Conservation (phyloP, 192 early-diverging fungal species). For the Gonapodya prolifera region DNA sequence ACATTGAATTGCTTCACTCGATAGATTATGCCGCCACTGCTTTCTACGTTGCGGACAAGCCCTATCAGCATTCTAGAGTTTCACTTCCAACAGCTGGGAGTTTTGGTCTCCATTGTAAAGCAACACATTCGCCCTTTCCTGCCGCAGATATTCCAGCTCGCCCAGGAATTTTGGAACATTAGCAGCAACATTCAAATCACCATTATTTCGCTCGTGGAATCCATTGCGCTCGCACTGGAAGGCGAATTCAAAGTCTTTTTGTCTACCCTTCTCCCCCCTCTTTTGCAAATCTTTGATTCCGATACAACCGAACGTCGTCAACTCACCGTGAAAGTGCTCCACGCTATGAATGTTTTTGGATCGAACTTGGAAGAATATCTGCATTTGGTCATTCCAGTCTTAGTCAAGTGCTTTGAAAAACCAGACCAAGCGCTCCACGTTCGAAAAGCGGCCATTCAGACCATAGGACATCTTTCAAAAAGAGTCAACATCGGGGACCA, state of each 20-base stretch:
- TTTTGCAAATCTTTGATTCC: conserved; percentile 72
- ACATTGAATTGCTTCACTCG: background rate
- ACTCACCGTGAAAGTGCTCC: conserved; percentile 6
- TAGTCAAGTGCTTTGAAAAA: conserved; percentile 70
- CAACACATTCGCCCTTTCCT: conserved; percentile 83
- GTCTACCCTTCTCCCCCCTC: conserved; percentile 62
- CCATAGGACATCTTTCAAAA: conserved; percentile 57
- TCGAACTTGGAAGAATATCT: conserved; percentile 85
- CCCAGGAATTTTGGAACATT: conserved; percentile 64
- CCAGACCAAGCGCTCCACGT: conserved; percentile 44
- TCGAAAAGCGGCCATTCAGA: conserved; percentile 49
- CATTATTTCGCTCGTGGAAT: conserved; percentile 73
- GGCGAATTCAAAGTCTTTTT: conserved; percentile 80
- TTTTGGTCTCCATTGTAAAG: conserved; percentile 69
- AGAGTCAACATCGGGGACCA: conserved; percentile 73
- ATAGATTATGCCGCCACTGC: conserved; percentile 79
- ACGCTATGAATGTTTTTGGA: conserved; percentile 16
- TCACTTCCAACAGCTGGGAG: conserved; percentile 77
- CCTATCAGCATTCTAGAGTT: conserved; percentile 70
- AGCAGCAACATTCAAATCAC: conserved; percentile 61
- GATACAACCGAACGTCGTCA: conserved; percentile 56
- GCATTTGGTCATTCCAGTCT: conserved; percentile 73
- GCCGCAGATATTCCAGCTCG: conserved; percentile 62
- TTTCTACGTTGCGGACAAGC: conserved; percentile 74
- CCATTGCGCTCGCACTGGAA: conserved; percentile 68